Conservation (phyloP, 23 red algal genomes). For the Gracilaria domingensis region DNA sequence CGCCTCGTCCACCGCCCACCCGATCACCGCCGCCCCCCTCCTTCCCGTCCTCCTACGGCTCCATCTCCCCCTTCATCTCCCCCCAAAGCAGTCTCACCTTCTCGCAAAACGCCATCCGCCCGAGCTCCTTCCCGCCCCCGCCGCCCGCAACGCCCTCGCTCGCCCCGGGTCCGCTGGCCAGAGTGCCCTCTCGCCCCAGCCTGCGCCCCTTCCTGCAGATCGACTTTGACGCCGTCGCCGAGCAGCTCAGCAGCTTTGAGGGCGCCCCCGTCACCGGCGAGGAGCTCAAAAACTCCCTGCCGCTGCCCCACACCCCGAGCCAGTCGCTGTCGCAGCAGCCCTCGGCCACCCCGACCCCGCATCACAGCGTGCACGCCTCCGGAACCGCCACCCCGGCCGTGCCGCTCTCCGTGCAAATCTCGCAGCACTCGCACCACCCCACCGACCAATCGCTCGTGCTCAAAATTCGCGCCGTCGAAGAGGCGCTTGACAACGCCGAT, state of each 20-base stretch:
- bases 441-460: conserved; percentile 19
- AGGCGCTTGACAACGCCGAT: not conserved
- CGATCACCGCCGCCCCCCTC: not conserved
- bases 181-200: conserved; percentile 6
- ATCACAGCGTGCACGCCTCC: not conserved
- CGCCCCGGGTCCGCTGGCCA: not conserved
- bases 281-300: conserved; percentile 18
- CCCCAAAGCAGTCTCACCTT: conserved; percentile 12
- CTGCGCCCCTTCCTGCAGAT: conserved; percentile 18
- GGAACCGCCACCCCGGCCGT: conserved; percentile 31
- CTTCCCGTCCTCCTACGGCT: conserved; percentile 16
- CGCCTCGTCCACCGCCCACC: not conserved
- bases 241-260: conserved; percentile 11
- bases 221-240: conserved; percentile 28
- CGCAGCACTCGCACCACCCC: not conserved
- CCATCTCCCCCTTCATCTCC: conserved; percentile 25
- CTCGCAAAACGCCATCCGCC: not conserved
- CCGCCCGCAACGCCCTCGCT: not conserved
- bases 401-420: conserved; percentile 3
- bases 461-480: conserved; percentile 9
- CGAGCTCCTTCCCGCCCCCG: conserved; percentile 12
- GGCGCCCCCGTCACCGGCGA: conserved; percentile 22
- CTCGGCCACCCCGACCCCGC: not conserved
- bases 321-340: not conserved
- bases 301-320: not conserved